Evolutionary conservation across 208 protist species (phyloP).

Genomic region (Acanthamoeba royreba): DNA sequence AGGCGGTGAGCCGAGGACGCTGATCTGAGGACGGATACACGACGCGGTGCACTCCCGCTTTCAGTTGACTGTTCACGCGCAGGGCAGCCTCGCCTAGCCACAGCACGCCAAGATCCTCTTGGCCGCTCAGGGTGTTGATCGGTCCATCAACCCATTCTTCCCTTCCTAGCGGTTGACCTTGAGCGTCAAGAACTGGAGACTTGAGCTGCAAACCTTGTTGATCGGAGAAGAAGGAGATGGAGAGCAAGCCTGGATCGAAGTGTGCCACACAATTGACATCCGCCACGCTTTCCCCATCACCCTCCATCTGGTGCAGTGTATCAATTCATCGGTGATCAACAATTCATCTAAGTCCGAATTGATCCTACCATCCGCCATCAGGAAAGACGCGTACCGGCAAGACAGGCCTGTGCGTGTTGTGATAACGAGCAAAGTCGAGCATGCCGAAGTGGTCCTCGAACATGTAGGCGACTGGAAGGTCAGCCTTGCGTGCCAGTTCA

Average conservation of each 20-base stretch:
- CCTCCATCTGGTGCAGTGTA: too few species aligned
- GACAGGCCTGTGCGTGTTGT: background rate
- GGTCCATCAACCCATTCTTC: background rate
- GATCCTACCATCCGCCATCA: too few species aligned
- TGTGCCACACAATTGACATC: background rate
- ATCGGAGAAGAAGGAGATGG: background rate
- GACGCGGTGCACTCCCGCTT: background rate
- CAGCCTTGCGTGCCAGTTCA: background rate
- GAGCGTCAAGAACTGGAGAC: background rate
- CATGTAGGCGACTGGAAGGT: background rate
- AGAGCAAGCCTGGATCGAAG: background rate
- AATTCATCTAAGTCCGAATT: too few species aligned
- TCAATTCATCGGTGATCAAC: too few species aligned
- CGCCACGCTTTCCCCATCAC: background rate
- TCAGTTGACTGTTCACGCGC: background rate
- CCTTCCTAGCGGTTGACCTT: background rate
- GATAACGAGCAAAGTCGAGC: background rate
- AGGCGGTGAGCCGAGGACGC: background rate
- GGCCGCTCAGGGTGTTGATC: background rate
- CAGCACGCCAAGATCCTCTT: background rate
- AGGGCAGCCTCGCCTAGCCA: background rate
- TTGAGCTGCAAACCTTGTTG: background rate
- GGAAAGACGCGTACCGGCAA: background rate
- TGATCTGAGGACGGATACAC: background rate
- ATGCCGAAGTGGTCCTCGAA: background rate